Conservation (phyloP, 331 rosid species). For the Acacia pycnantha region DNA sequence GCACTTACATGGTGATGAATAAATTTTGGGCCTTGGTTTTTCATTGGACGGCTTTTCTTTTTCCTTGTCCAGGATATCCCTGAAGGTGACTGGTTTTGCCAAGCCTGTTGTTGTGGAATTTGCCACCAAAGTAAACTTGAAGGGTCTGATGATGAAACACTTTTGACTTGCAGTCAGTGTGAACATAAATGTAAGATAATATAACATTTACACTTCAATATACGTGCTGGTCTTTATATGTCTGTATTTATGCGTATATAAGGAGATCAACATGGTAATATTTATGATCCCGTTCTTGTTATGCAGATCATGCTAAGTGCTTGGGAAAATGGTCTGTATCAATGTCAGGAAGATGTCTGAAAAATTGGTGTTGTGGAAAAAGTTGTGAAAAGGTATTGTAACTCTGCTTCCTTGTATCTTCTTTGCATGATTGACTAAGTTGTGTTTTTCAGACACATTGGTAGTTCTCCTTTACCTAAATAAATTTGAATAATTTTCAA, state of each 20-base stretch:
- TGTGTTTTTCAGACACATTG: neutral
- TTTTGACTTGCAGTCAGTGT: slow-evolving; percentile 43
- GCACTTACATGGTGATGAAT: slow-evolving; percentile 12
- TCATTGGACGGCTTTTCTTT: slow-evolving; percentile 35
- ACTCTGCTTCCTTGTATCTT: neutral
- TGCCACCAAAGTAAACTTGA: slow-evolving; percentile 34
- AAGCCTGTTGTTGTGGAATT: slow-evolving; percentile 37
- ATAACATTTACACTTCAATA: slow-evolving; percentile 7
- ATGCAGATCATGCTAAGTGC: slow-evolving; percentile 73
- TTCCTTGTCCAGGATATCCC: slow-evolving; percentile 33
- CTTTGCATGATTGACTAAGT: neutral
- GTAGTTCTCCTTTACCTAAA: slow-evolving; percentile 7
- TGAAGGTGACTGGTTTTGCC: slow-evolving; percentile 43
- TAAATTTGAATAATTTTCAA: neutral
- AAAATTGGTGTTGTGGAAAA: slow-evolving; percentile 68
- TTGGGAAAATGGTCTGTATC: slow-evolving; percentile 30
- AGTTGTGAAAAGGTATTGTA: slow-evolving; percentile 60
- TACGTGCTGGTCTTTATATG: slow-evolving; percentile 7
- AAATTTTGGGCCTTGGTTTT: slow-evolving; percentile 33
- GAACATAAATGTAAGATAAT: slow-evolving; percentile 45
- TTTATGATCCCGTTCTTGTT: slow-evolving; percentile 27
- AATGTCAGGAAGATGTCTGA: slow-evolving; percentile 28
- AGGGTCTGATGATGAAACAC: slow-evolving; percentile 27
- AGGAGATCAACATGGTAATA: slow-evolving; percentile 16
- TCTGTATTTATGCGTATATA: neutral